Evolutionary conservation across 805 yeast genomes (phyloP).

Genomic region (Yarrowia sp.): DNA sequence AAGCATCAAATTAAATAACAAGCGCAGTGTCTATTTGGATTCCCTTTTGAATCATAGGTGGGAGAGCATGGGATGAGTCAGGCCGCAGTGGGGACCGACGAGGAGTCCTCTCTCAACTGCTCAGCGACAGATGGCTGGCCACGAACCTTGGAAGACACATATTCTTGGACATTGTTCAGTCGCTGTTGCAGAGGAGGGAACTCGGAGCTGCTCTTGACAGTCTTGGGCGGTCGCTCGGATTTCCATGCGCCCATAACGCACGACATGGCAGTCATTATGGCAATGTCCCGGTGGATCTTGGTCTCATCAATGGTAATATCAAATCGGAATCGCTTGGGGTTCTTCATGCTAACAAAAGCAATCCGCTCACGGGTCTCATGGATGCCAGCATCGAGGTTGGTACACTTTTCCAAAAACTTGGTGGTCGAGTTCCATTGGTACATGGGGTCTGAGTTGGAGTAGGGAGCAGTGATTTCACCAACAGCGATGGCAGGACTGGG

Average conservation of each 20-base stretch:
- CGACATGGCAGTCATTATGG: conserved; percentile 30
- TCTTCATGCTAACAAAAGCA: conserved; percentile 23
- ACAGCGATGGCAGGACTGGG: conserved; percentile 26
- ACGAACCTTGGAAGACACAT: conserved; percentile 37
- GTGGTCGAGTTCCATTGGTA: conserved; percentile 30
- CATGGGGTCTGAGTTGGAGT: conserved; percentile 9
- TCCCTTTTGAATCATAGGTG: neutral
- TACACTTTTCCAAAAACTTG: conserved; percentile 23
- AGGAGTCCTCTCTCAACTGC: conserved; percentile 6
- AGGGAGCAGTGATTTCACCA: conserved; percentile 27
- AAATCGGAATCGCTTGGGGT: conserved; percentile 30
- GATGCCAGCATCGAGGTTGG: conserved; percentile 28
- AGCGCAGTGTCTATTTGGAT: conserved; percentile 19
- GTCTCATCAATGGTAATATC: conserved; percentile 28
- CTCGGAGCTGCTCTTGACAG: conserved; percentile 28
- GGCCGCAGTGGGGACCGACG: conserved; percentile 2
- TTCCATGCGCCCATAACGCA: conserved; percentile 35
- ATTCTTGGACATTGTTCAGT: conserved; percentile 28
- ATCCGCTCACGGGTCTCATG: conserved; percentile 27
- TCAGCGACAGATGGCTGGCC: conserved; percentile 24
- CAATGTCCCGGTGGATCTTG: conserved; percentile 34
- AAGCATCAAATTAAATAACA: neutral
- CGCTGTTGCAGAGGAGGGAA: conserved; percentile 28
- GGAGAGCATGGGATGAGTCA: too few species aligned
- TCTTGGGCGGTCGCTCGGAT: conserved; percentile 11